Conservation (phyloP, 345 rosid genomes). For the Aethionema arabicum region DNA sequence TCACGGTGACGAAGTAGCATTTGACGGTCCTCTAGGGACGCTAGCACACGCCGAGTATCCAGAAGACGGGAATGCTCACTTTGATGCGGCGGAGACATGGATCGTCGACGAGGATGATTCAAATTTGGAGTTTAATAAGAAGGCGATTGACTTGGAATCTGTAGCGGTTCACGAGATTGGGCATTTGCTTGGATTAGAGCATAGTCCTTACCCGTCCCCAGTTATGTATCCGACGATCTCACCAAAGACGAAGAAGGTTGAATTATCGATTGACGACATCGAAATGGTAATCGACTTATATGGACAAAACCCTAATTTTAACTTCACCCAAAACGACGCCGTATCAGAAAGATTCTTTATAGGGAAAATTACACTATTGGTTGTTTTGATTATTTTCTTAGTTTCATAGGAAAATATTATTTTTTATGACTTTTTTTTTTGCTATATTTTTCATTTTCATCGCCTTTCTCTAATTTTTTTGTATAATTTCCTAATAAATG, state of each 20-base stretch:
- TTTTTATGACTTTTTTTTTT: neutral
- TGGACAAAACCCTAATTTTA: slow-evolving; percentile 74
- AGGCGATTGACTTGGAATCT: slow-evolving; percentile 87
- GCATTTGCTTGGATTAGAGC: slow-evolving; percentile 80
- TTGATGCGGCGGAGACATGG: slow-evolving; percentile 85
- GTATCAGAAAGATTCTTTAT: slow-evolving; percentile 24
- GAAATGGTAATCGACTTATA: slow-evolving; percentile 69
- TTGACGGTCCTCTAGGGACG: slow-evolving; percentile 84
- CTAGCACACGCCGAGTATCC: slow-evolving; percentile 89
- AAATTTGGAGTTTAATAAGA: slow-evolving; percentile 40
- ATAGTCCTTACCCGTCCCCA: slow-evolving; percentile 68
- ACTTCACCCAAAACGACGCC: slow-evolving; percentile 33
- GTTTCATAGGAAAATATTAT: slow-evolving; percentile 6
- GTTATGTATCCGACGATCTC: slow-evolving; percentile 95
- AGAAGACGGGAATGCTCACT: slow-evolving; percentile 74
- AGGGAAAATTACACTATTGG: slow-evolving; percentile 35
- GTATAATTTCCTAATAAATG: no score
- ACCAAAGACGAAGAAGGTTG: slow-evolving; percentile 60
- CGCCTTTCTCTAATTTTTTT: no score
- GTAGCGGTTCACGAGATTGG: slow-evolving; percentile 97
- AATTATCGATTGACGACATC: slow-evolving; percentile 74
- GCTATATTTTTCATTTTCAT: no score
- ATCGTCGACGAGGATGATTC: slow-evolving; percentile 47
- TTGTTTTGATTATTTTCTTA: slow-evolving; percentile 34
- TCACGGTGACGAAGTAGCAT: slow-evolving; percentile 87